These are phyloP conservation scores for Artemisia tridentata DNA, from an alignment of 129 eudicot genomes.

Conservation along the genomic window DNA sequence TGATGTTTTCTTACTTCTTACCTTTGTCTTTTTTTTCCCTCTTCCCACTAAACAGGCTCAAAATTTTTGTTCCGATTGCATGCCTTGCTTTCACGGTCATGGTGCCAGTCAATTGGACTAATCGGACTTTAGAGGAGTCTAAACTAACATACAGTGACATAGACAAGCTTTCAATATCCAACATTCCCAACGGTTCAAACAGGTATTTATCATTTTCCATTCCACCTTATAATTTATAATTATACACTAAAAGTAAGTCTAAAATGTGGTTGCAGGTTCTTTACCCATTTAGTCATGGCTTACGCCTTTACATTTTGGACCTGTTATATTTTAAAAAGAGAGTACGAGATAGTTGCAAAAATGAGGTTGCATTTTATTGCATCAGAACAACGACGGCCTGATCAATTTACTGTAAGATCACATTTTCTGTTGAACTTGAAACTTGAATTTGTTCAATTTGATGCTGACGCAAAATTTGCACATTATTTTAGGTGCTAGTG, in stretches of 20 bases:
- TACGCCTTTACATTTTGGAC: slow-evolving; percentile 80
- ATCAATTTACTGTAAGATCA: slow-evolving; percentile 79
- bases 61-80: slow-evolving; percentile 73
- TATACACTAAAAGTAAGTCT: background rate
- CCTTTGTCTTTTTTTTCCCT: slow-evolving; percentile 1
- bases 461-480: background rate
- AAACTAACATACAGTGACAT: slow-evolving; percentile 53
- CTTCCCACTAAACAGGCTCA: slow-evolving; percentile 46
- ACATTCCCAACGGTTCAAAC: slow-evolving; percentile 62
- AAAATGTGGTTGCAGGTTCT: slow-evolving; percentile 46
- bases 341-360: slow-evolving; percentile 57
- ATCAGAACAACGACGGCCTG: slow-evolving; percentile 78
- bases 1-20: slow-evolving; percentile 4
- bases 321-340: slow-evolving; percentile 73
- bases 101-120: slow-evolving; percentile 81
- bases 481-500: slow-evolving; percentile 64
- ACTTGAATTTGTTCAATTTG: background rate
- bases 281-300: slow-evolving; percentile 79
- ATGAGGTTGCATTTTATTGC: slow-evolving; percentile 78
- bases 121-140: slow-evolving; percentile 51
- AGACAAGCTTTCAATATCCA: slow-evolving; percentile 85
- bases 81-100: slow-evolving; percentile 59
- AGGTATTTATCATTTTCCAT: slow-evolving; percentile 37
- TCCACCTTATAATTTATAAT: background rate
- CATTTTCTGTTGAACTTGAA: too few species aligned